These are phyloP conservation scores for Dispira parvispora DNA, from an alignment of 192 early-diverging fungal genomes.

Conservation along the genomic window DNA sequence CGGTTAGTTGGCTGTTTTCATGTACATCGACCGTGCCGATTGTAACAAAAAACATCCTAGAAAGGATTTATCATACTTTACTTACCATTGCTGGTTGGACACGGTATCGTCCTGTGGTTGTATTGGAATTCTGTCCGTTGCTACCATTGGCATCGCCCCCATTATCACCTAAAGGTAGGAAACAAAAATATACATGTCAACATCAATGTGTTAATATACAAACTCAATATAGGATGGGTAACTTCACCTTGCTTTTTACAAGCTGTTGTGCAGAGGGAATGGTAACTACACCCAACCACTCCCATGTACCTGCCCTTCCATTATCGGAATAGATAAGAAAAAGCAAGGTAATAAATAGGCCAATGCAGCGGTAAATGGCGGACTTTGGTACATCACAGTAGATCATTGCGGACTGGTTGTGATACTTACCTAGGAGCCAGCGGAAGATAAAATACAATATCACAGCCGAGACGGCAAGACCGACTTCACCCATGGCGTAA, in stretches of 20 bases:
- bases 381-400: not conserved
- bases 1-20: too few relatives aligned
- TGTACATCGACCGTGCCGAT: too few relatives aligned
- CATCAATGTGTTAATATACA: not conserved
- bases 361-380: not conserved
- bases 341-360: not conserved
- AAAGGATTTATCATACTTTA: not conserved
- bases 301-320: not conserved
- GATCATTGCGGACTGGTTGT: not conserved
- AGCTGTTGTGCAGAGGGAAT: not conserved
- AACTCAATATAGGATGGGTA: not conserved
- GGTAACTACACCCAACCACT: not conserved
- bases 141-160: not conserved
- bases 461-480: slow-evolving; percentile 8
- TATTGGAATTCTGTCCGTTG: not conserved
- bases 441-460: slow-evolving; percentile 7
- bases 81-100: slow-evolving; percentile 5
- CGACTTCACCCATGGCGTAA: slow-evolving; percentile 3
- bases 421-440: slow-evolving; percentile 7
- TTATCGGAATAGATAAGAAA: not conserved
- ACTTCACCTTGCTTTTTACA: not conserved
- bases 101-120: not conserved
- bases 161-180: not conserved
- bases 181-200: not conserved
- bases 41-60: too few relatives aligned